Base-by-base conservation (phyloP, 306 rosid species). In the Arachis stenosperma region DNA sequence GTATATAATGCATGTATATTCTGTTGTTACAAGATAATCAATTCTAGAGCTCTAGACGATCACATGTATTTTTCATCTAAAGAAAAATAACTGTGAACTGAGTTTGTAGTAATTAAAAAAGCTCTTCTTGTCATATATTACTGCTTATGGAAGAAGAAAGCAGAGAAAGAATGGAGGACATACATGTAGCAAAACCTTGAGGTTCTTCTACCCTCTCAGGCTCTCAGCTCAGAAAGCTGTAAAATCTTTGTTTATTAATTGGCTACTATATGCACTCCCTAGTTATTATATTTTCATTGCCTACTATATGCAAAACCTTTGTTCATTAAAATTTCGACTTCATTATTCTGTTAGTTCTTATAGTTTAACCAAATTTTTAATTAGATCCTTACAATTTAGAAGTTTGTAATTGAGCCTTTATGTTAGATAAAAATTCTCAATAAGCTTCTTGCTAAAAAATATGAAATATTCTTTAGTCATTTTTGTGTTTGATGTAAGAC, bases 41-140 rank as follows among this genome's bases (percentile, higher is more conserved):
- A 22, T 57, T 69, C 41, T 17, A 39, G 62, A 70, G 39, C 36
- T 48, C 65, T 43, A 39, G n/a, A 57, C 29, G 9, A 14, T 66
- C 53, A 59, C 44, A 43, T 17, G 8, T 33, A 22, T 10, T 42
- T 78, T 48, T 44, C 43, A 51, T 44, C 59, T 48, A 27, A 65
- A 57, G 30, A 78, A 64, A 22, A 39, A 74, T 44, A 58, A 65
- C 13, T 52, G 14, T 71, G 54, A 53, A 51, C 11, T 30, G 8
- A 64, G 61, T 61, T 52, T 33, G 39, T 14, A 13, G 55, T 48
- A 48, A 12, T 13, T 50, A 15, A 50, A 50, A 50, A 50, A 22
- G 27, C 2, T 5, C n/a, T 6, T 50, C 2, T 50, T 13, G 7
- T 11, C 4, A 50, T 11, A 50, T 11, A 1, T 50, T 13, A 52